These are phyloP conservation scores for Myxozyma sirexii DNA, from an alignment of 805 yeast genomes.

Conservation along the genomic window DNA sequence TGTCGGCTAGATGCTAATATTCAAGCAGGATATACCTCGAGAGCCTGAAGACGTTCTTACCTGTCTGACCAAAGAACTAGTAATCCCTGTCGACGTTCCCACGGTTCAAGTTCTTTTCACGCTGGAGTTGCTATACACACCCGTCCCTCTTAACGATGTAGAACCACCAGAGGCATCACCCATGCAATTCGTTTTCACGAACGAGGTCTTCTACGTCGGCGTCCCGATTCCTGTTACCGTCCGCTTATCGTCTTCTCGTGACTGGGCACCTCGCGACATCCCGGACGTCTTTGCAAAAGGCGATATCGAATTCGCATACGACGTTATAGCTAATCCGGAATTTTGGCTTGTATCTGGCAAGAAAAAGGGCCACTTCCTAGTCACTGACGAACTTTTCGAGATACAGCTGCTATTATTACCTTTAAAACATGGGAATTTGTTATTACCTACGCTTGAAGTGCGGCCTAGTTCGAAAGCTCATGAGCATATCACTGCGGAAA, in stretches of 20 bases:
- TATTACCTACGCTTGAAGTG: conserved; percentile 64
- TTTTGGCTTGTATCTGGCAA: conserved; percentile 82
- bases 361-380: conserved; percentile 53
- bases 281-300: conserved; percentile 1
- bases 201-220: conserved; percentile 59
- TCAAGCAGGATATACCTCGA: conserved; percentile 20
- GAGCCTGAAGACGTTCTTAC: conserved; percentile 28
- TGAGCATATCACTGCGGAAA: conserved; percentile 53
- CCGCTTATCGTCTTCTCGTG: conserved; percentile 48
- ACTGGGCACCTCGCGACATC: conserved; percentile 47
- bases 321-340: conserved; percentile 58
- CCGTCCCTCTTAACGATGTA: neutral
- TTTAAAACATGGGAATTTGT: conserved; percentile 69
- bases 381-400: conserved; percentile 21
- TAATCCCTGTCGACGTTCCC: conserved; percentile 66
- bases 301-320: conserved; percentile 48
- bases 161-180: neutral
- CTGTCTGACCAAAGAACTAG: conserved; percentile 39
- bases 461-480: conserved; percentile 38
- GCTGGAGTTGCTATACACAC: conserved; percentile 46
- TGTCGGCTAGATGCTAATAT: neutral
- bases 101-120: conserved; percentile 61
- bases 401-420: conserved; percentile 64
- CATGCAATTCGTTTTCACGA: conserved; percentile 24
- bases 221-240: conserved; percentile 57